Conservation (phyloP, 2,329 filamentous ascomycete species). For the Escovopsis sp. region DNA sequence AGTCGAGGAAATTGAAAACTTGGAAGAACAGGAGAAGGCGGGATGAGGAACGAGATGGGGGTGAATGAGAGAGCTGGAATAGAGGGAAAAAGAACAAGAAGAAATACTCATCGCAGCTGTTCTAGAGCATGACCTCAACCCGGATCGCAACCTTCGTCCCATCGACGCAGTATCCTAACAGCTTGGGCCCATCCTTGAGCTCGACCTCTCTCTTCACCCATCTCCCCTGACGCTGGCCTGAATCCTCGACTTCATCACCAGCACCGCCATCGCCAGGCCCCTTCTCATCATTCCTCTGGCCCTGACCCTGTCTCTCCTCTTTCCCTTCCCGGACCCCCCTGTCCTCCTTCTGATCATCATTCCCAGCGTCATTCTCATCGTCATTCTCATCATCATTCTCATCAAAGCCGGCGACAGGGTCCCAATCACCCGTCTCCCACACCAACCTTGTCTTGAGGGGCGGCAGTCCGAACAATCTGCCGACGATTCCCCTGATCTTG, state of each 20-base stretch:
- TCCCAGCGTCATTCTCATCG: slow-evolving; percentile 20
- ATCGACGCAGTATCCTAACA: slow-evolving; percentile 73
- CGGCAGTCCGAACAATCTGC: slow-evolving; percentile 48
- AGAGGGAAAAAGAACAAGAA: neutral
- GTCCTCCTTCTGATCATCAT: slow-evolving; percentile 34
- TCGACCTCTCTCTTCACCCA: slow-evolving; percentile 70
- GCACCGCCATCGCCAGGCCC: slow-evolving; percentile 15
- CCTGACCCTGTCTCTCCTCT: slow-evolving; percentile 1
- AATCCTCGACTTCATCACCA: slow-evolving; percentile 11
- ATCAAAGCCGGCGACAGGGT: slow-evolving; percentile 53
- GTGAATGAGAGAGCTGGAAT: too few species aligned
- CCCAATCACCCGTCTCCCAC: slow-evolving; percentile 87
- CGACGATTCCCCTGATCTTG: slow-evolving; percentile 62
- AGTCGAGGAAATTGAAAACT: too few species aligned
- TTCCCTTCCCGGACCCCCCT: slow-evolving; percentile 14
- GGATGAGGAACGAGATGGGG: too few species aligned
- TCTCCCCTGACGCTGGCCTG: slow-evolving; percentile 28
- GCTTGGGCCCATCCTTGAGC: slow-evolving; percentile 62
- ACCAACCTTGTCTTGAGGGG: slow-evolving; percentile 53
- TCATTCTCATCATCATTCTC: slow-evolving; percentile 40
- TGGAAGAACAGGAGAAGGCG: too few species aligned
- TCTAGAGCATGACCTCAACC: slow-evolving; percentile 33
- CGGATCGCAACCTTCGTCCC: slow-evolving; percentile 54
- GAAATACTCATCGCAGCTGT: neutral
- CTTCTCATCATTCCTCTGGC: too few species aligned